Conservation (phyloP, 2,329 filamentous ascomycete species). For the Colletotrichum brevisporum region DNA sequence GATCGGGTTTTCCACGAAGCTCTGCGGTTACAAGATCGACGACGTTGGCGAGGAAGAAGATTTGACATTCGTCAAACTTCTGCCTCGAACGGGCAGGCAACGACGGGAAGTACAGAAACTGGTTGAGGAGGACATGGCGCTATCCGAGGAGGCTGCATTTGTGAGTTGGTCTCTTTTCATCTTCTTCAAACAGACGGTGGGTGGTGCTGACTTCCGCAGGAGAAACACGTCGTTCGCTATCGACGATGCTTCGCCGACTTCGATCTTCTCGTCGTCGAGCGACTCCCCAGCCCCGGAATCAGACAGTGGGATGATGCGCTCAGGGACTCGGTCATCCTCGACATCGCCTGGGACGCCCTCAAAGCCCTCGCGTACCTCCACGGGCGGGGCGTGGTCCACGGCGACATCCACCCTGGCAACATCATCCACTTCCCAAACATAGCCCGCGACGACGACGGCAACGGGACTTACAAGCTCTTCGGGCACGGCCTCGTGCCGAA, state of each 20-base stretch:
- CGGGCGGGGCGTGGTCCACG: constrained; percentile 22
- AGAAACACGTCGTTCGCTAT: constrained; percentile 15
- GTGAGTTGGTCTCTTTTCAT: no score
- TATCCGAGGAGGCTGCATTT: no score
- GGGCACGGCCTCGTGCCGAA: constrained; percentile 30
- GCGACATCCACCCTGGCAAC: constrained; percentile 15
- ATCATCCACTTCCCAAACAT: not conserved
- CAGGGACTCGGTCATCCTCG: constrained; percentile 7
- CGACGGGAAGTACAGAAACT: no score
- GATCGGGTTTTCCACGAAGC: no score
- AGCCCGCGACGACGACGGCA: no score
- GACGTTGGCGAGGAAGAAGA: no score
- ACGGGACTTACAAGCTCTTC: constrained; percentile 17
- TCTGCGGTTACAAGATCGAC: no score
- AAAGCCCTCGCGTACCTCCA: constrained; percentile 26
- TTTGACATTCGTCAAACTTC: no score
- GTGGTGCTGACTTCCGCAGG: no score
- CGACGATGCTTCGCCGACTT: constrained; percentile 2
- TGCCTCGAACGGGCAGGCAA: no score
- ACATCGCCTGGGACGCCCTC: constrained; percentile 26
- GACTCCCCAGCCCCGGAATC: not conserved
- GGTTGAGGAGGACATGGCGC: no score
- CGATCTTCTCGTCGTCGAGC: constrained; percentile 5
- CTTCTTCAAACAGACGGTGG: no score
- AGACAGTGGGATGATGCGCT: not conserved